Percentiles rank a stretch among this genome's conserved stretches.
Conservation (phyloP, 1,284 basidiomycete species). For the Earliella scabrosa region DNA sequence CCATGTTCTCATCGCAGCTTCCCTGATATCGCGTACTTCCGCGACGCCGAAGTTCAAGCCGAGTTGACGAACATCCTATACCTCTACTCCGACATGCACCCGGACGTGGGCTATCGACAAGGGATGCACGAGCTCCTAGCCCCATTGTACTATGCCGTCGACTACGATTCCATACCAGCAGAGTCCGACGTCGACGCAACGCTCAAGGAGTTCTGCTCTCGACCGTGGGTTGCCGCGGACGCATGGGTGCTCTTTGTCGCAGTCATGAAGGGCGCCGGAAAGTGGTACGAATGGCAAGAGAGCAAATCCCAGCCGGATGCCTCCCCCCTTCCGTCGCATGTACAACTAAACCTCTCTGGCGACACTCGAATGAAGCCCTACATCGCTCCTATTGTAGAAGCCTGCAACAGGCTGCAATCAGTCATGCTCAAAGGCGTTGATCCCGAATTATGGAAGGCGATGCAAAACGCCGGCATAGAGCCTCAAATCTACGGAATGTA, state of each 20-base stretch:
- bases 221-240: conserved; percentile 79
- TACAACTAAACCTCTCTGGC: conserved; percentile 48
- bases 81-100: conserved; percentile 76
- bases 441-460: conserved; percentile 74
- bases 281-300: conserved; percentile 92
- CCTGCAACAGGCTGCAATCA: conserved; percentile 80
- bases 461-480: conserved; percentile 84
- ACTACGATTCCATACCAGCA: conserved; percentile 77
- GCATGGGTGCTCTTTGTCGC: conserved; percentile 80
- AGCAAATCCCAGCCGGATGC: conserved; percentile 38
- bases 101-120: conserved; percentile 87
- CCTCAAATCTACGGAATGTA: conserved; percentile 95
- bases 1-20: conserved; percentile 55
- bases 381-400: conserved; percentile 80
- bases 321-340: conserved; percentile 48
- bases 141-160: conserved; percentile 79
- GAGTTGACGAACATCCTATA: conserved; percentile 87
- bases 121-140: conserved; percentile 97
- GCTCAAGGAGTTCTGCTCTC: conserved; percentile 65
- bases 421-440: conserved; percentile 78
- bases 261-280: conserved; percentile 77
- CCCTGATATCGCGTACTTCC: conserved; percentile 90
- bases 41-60: conserved; percentile 71
- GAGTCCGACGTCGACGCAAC: conserved; percentile 35
- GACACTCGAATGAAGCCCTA: conserved; percentile 60